Evolutionary conservation across 2,329 filamentous ascomycete species (phyloP).

Genomic region (Aspergillus candidus): DNA sequence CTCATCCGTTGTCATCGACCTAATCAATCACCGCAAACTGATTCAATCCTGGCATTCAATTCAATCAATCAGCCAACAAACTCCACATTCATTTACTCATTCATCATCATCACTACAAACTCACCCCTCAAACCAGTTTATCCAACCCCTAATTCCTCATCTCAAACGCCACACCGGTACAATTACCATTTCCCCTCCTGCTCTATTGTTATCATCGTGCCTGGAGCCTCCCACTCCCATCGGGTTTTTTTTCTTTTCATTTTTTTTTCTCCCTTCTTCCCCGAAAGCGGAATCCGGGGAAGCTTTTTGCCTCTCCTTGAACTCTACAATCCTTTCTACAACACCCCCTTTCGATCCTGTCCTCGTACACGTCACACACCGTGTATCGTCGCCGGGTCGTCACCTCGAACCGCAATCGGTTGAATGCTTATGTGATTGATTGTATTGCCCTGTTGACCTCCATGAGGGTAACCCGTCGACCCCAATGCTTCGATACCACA

Average conservation of each 20-base stretch:
- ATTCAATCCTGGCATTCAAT: background rate
- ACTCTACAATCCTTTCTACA: background rate
- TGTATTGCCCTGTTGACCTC: constrained; percentile 9
- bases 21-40: constrained; percentile 1
- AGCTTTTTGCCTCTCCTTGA: constrained; percentile 3
- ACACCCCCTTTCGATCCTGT: background rate
- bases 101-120: constrained; percentile 1
- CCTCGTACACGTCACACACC: too few species aligned
- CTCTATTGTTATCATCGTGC: background rate
- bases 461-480: constrained; percentile 23
- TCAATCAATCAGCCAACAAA: constrained; percentile 6
- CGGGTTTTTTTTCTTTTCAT: too few species aligned
- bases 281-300: constrained; percentile 15
- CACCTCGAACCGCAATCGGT: too few species aligned
- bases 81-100: background rate
- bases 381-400: too few species aligned
- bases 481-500: constrained; percentile 24
- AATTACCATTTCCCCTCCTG: background rate
- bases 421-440: background rate
- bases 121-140: background rate
- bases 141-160: background rate
- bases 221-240: background rate
- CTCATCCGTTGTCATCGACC: constrained; percentile 12
- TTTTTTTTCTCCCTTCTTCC: background rate
- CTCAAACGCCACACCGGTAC: background rate